A percentile compares a stretch with the other conserved stretches of the same genome.
Evolutionary conservation across 2,329 filamentous ascomycete species (phyloP).

Genomic region (Calonectria pteridis): DNA sequence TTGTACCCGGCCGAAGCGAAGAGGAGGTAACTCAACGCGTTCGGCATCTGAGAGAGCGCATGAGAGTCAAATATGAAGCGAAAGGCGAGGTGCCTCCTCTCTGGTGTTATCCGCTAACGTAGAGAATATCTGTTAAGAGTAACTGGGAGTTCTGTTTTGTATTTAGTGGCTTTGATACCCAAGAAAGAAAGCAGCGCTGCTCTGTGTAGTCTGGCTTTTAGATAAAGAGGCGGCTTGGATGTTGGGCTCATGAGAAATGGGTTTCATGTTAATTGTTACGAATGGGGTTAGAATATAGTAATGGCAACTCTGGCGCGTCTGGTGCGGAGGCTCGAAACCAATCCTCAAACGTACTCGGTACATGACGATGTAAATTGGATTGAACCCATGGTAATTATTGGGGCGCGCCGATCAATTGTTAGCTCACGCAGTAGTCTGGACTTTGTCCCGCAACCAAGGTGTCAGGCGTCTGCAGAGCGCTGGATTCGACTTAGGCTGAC

Average conservation of each 20-base stretch:
- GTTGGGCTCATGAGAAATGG: neutral
- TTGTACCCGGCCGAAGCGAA: slow-evolving; percentile 33
- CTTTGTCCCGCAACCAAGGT: slow-evolving; percentile 6
- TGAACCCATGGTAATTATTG: neutral
- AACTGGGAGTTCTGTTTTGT: neutral
- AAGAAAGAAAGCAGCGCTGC: neutral
- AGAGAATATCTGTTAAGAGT: neutral
- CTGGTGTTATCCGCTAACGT: slow-evolving; percentile 41
- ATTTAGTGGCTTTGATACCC: slow-evolving; percentile 35
- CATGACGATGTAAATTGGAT: neutral
- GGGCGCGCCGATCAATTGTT: neutral
- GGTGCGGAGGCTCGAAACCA: neutral
- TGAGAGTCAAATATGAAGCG: slow-evolving; percentile 36
- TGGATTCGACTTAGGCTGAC: neutral
- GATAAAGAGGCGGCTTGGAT: neutral
- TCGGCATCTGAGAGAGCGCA: slow-evolving; percentile 34
- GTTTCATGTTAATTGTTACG: neutral
- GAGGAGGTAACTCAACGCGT: slow-evolving; percentile 37
- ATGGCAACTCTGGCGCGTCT: neutral
- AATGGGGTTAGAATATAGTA: neutral
- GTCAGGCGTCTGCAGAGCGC: slow-evolving; percentile 5
- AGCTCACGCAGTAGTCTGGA: neutral
- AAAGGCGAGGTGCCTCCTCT: slow-evolving; percentile 35
- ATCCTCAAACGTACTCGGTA: neutral
- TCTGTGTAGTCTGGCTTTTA: neutral